Evolutionary conservation across 1,284 basidiomycete genomes (phyloP).

Genomic region (Singerocomus rubriflavus): DNA sequence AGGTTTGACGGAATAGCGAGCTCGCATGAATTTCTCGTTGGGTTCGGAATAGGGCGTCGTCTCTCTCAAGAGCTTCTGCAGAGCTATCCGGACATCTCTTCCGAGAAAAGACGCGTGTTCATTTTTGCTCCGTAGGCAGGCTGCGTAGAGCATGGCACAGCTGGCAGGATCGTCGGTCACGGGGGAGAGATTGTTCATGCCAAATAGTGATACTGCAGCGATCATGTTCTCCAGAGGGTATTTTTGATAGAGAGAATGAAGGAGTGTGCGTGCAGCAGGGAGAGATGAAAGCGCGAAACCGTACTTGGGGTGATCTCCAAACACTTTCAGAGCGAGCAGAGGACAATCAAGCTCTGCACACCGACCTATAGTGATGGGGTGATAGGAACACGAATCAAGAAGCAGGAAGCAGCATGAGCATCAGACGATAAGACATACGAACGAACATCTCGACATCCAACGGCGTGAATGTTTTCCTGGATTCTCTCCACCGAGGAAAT

Average conservation of each 20-base stretch:
- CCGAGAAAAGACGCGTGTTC: constrained; percentile 41
- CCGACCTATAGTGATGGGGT: constrained; percentile 43
- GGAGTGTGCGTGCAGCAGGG: constrained; percentile 49
- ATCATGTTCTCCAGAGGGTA: constrained; percentile 47
- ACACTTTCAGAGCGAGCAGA: constrained; percentile 54
- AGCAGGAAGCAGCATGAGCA: neutral
- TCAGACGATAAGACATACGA: constrained; percentile 39
- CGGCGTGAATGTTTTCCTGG: constrained; percentile 38
- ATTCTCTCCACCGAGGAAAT: constrained; percentile 48
- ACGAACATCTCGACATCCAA: constrained; percentile 44
- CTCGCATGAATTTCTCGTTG: constrained; percentile 20
- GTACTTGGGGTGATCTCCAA: constrained; percentile 59
- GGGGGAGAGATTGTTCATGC: constrained; percentile 49
- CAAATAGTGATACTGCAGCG: constrained; percentile 49
- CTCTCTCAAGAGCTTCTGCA: constrained; percentile 36
- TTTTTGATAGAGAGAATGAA: constrained; percentile 48
- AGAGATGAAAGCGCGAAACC: constrained; percentile 49
- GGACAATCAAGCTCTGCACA: constrained; percentile 56
- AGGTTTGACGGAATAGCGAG: constrained; percentile 28
- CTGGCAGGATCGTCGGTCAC: constrained; percentile 53
- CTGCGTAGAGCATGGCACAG: constrained; percentile 53
- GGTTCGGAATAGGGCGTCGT: constrained; percentile 28
- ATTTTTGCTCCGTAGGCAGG: constrained; percentile 44
- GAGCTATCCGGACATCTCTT: constrained; percentile 41
- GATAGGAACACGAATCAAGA: too few relatives aligned